Evolutionary conservation across 2,329 filamentous ascomycete genomes (phyloP).

Genomic region (Aspergillus sp.): DNA sequence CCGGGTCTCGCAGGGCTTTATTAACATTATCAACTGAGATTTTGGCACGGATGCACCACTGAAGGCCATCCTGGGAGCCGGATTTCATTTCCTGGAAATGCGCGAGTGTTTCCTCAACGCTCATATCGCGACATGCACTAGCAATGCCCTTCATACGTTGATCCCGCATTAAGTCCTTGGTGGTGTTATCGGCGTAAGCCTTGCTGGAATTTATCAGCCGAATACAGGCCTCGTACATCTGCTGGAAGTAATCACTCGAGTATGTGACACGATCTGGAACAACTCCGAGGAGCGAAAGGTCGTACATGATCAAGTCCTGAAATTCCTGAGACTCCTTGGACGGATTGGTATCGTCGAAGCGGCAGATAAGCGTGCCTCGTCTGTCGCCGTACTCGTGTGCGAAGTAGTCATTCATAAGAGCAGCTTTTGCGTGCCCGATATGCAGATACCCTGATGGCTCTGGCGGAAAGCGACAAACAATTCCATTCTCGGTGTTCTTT

Average conservation of each 20-base stretch:
- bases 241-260: conserved; percentile 93
- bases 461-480: conserved; percentile 88
- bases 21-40: conserved; percentile 89
- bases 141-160: conserved; percentile 82
- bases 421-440: conserved; percentile 93
- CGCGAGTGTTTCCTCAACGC: conserved; percentile 77
- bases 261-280: conserved; percentile 85
- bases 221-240: conserved; percentile 82
- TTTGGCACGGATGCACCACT: conserved; percentile 92
- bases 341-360: conserved; percentile 97
- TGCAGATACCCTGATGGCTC: conserved; percentile 96
- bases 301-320: conserved; percentile 89
- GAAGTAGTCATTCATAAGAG: conserved; percentile 93
- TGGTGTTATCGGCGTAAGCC: conserved; percentile 92
- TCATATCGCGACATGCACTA: conserved; percentile 75
- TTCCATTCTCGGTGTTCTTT: conserved; percentile 79
- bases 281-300: conserved; percentile 87
- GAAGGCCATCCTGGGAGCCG: conserved; percentile 73
- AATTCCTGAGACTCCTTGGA: conserved; percentile 97
- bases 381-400: conserved; percentile 83
- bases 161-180: conserved; percentile 81
- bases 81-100: conserved; percentile 93
- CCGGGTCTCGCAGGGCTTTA: conserved; percentile 92
- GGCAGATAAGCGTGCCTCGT: conserved; percentile 77
- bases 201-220: conserved; percentile 81